Conservation (phyloP, 1,284 basidiomycete species). For the Cerioporus squamosus region DNA sequence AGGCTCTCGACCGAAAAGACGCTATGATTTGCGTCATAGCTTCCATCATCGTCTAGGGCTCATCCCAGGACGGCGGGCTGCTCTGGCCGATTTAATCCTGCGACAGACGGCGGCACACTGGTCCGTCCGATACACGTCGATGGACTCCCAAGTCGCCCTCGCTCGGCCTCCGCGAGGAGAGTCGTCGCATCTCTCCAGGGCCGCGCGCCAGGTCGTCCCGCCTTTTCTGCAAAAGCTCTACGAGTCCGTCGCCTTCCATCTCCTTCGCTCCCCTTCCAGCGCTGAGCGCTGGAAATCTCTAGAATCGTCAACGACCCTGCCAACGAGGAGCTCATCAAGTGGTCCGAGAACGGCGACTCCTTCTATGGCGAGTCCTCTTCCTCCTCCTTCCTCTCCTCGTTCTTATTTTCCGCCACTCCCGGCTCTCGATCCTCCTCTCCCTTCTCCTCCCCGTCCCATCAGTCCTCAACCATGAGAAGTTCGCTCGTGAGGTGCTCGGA, state of each 20-base stretch:
- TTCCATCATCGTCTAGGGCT: conserved; percentile 16
- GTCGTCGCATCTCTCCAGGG: conserved; percentile 51
- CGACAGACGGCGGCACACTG: no score
- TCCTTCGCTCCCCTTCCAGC: conserved; percentile 13
- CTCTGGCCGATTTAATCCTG: background rate
- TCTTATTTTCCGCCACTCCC: background rate
- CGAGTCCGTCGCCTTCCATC: conserved; percentile 54
- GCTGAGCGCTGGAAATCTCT: conserved; percentile 4
- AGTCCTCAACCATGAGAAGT: conserved; percentile 95
- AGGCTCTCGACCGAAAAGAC: background rate
- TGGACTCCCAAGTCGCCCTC: conserved; percentile 55
- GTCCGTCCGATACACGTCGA: conserved; percentile 30
- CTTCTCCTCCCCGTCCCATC: conserved; percentile 10
- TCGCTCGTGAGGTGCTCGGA: conserved; percentile 89
- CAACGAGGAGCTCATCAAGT: conserved; percentile 86
- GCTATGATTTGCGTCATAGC: conserved; percentile 16
- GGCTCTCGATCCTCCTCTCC: background rate
- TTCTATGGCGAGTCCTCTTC: conserved; percentile 37
- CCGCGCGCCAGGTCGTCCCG: conserved; percentile 66
- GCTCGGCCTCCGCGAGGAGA: conserved; percentile 48
- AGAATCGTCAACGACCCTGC: conserved; percentile 92
- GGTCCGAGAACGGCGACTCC: conserved; percentile 88
- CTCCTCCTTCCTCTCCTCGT: conserved; percentile 5
- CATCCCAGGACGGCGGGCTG: no score
- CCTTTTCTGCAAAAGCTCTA: conserved; percentile 94